Evolutionary conservation across 176 grass and related monocot species (phyloP), one percentile per base, ranked within the genome.

Genomic region (Avena eriantha): DNA sequence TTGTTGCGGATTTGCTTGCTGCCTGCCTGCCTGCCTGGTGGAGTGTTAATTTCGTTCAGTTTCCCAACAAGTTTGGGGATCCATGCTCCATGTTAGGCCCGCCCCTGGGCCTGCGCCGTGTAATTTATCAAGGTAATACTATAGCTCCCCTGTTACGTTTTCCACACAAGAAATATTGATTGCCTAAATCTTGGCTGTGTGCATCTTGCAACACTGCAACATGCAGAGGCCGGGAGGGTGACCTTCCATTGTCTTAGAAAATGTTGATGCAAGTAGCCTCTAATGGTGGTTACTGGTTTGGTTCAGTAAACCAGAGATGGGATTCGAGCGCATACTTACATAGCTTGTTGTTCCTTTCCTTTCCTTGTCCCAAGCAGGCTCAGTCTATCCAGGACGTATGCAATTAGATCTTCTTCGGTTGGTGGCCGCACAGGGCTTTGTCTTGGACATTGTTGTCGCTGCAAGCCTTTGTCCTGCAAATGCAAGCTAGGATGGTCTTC

Each of bases 351-450:
- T 48, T 78, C 18, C 54, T 69, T 47, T 45, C 59, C 36, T 75
- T 80, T 71, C 39, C 29, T 29, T 29, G 29, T 29, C 29, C 12
- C 26, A 59, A 58, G 36, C 87, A 98, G 97, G 85, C 21, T 90
- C 29, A 87, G 57, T 79, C 68, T 86, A 41, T 87, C 88, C 69
- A 81, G 85, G 80, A 57, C 80, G 80, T 86, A 82, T 63, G 82
- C 92, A 85, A 56, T 81, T 82, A 91, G 88, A 86, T 87, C 83
- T 65, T 83, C 80, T 49, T 84, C 81, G 56, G 29, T 56, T 79
- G 77, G 81, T 7, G 75, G 84, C 71, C 66, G 74, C 45, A 79
- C 80, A 29, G 58, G 84, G 75, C 80, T 92, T 77, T 89, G 71
- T 68, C 51, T 81, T 64, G 84, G 80, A 53, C 82, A 87, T 74